These are phyloP conservation scores for Annulohypoxylon nitens DNA, from an alignment of 495 filamentous ascomycete genomes.

Conservation along the genomic window DNA sequence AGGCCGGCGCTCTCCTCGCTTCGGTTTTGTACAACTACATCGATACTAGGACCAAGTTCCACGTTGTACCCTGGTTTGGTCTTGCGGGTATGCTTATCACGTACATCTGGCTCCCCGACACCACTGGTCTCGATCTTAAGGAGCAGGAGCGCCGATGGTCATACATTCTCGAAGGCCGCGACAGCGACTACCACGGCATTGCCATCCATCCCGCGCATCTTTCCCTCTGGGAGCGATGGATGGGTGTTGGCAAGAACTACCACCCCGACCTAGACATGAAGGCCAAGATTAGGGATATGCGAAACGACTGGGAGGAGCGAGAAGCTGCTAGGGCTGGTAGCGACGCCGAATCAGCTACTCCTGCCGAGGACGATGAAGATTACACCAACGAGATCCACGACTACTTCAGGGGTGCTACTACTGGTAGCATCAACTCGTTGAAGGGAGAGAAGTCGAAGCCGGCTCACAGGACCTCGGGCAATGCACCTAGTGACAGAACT, in stretches of 20 bases:
- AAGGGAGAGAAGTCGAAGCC: slow-evolving; percentile 45
- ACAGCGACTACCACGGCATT: slow-evolving; percentile 86
- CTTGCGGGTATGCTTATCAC: slow-evolving; percentile 84
- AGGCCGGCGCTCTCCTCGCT: slow-evolving; percentile 85
- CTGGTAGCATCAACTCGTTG: slow-evolving; percentile 34
- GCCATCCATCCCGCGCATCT: slow-evolving; percentile 89
- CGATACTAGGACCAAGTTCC: slow-evolving; percentile 79
- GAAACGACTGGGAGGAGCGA: slow-evolving; percentile 59
- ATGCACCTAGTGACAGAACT: slow-evolving; percentile 25
- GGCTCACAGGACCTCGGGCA: slow-evolving; percentile 13
- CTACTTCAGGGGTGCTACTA: slow-evolving; percentile 56
- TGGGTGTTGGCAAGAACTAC: slow-evolving; percentile 79
- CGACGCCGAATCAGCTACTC: slow-evolving; percentile 43
- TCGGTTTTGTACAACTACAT: slow-evolving; percentile 92
- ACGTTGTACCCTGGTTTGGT: slow-evolving; percentile 93
- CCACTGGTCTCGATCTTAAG: slow-evolving; percentile 91
- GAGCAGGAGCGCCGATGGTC: slow-evolving; percentile 92
- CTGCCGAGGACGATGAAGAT: slow-evolving; percentile 55
- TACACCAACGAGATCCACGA: slow-evolving; percentile 57
- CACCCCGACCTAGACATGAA: slow-evolving; percentile 81
- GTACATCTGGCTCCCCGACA: slow-evolving; percentile 86
- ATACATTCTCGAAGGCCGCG: slow-evolving; percentile 79
- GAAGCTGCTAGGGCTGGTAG: slow-evolving; percentile 39
- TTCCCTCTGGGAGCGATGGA: slow-evolving; percentile 81
- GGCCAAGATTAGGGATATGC: slow-evolving; percentile 83